phyloP scores from a whole-genome alignment of 2,329 filamentous ascomycete species.

The Calonectria pauciramosa region DNA sequence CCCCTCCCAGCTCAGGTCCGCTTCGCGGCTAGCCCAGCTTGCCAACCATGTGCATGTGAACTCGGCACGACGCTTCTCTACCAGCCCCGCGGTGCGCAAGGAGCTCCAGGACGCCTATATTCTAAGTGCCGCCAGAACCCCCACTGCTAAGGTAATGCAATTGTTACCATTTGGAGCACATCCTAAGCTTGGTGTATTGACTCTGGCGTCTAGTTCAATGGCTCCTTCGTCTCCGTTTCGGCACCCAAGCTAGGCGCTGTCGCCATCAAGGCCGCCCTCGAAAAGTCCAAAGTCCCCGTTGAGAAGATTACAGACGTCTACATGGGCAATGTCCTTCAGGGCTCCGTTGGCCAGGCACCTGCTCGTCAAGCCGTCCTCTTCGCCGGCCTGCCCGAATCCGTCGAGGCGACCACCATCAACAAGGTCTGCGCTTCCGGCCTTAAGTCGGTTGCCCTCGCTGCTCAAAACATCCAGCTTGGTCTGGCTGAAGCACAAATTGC shows the following conservation, averaged over 20 bases:
- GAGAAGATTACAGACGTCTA: conserved; percentile 92
- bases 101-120: conserved; percentile 95
- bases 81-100: conserved; percentile 60
- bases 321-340: conserved; percentile 96
- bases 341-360: conserved; percentile 86
- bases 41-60: conserved; percentile 57
- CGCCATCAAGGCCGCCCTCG: conserved; percentile 91
- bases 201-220: conserved; percentile 81
- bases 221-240: conserved; percentile 84
- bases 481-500: conserved; percentile 90
- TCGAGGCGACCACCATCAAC: conserved; percentile 95
- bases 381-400: conserved; percentile 82
- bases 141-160: conserved; percentile 82
- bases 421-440: conserved; percentile 97
- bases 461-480: conserved; percentile 94
- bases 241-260: conserved; percentile 91
- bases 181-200: conserved; percentile 1
- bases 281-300: conserved; percentile 85
- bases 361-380: conserved; percentile 92
- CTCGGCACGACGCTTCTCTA: conserved; percentile 62
- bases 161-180: background rate
- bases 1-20: conserved; percentile 51
- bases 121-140: conserved; percentile 88
- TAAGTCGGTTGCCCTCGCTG: conserved; percentile 91
- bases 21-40: conserved; percentile 52